These are phyloP conservation scores for Lyophyllum shimeji DNA, from an alignment of 768 basidiomycete genomes.

Conservation along the genomic window DNA sequence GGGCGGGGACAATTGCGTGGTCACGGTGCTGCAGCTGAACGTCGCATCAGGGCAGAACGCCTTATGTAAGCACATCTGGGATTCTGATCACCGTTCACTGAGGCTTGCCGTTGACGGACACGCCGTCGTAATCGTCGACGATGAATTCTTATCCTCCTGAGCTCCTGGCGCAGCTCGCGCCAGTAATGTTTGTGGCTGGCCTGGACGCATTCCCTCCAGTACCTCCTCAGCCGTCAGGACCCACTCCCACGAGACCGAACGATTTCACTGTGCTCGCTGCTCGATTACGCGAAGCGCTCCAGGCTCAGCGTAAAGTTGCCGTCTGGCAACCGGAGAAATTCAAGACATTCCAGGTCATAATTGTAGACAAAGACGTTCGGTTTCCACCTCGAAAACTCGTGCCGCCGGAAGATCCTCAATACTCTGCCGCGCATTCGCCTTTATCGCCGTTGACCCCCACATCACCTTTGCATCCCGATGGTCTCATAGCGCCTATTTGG, in stretches of 20 bases:
- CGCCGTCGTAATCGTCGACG: constrained; percentile 2
- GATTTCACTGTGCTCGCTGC: constrained; percentile 63
- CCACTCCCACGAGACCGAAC: constrained; percentile 31
- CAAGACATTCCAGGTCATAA: constrained; percentile 76
- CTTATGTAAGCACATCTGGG: background rate
- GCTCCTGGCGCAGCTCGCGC: constrained; percentile 83
- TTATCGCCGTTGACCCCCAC: constrained; percentile 89
- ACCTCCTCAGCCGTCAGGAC: constrained; percentile 21
- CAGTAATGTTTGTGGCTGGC: constrained; percentile 95
- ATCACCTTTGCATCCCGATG: constrained; percentile 92
- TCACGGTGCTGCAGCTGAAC: too few relatives aligned
- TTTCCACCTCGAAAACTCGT: constrained; percentile 87
- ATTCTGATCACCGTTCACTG: background rate
- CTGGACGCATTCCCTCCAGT: constrained; percentile 45
- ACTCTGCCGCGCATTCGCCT: constrained; percentile 73
- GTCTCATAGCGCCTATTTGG: constrained; percentile 97
- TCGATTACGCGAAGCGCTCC: constrained; percentile 70
- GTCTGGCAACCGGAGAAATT: constrained; percentile 74
- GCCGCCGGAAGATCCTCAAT: constrained; percentile 56
- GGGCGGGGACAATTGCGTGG: too few relatives aligned
- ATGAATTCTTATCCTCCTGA: constrained; percentile 97
- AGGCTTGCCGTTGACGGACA: background rate
- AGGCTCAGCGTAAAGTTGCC: constrained; percentile 58
- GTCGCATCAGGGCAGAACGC: background rate
- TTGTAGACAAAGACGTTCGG: constrained; percentile 81